These are phyloP conservation scores for Meira nashicola DNA, from an alignment of 1,284 basidiomycete genomes.

Conservation along the genomic window DNA sequence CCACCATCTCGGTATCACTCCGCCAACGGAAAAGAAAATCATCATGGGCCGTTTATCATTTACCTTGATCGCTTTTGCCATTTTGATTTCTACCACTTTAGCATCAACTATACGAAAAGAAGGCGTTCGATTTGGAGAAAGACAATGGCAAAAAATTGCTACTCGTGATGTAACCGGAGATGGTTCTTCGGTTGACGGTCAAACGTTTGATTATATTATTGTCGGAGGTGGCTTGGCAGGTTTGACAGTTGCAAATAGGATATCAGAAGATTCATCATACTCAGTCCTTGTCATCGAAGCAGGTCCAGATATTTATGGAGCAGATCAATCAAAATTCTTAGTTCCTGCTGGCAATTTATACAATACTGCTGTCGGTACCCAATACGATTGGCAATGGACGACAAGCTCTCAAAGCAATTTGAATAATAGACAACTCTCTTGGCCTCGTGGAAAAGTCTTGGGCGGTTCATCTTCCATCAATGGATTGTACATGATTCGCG, in stretches of 20 bases:
- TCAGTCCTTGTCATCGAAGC: constrained; percentile 57
- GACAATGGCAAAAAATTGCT: too few relatives aligned
- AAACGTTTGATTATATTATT: constrained; percentile 51
- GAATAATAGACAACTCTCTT: constrained; percentile 9
- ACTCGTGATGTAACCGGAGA: constrained; percentile 1
- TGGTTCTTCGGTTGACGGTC: not conserved
- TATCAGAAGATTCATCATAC: constrained; percentile 32
- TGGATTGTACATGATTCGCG: constrained; percentile 39
- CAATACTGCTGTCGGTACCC: constrained; percentile 25
- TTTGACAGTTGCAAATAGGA: constrained; percentile 35
- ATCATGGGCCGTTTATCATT: too few relatives aligned
- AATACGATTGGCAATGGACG: constrained; percentile 35
- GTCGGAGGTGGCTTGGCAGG: constrained; percentile 61
- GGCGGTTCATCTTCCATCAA: constrained; percentile 44
- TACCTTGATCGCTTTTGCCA: too few relatives aligned
- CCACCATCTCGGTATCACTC: too few relatives aligned
- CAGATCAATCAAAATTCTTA: constrained; percentile 21
- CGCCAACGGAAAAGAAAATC: too few relatives aligned
- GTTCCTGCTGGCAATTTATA: constrained; percentile 36
- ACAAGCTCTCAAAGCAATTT: constrained; percentile 26
- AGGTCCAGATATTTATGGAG: constrained; percentile 50
- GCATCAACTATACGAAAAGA: too few relatives aligned
- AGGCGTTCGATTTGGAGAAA: too few relatives aligned
- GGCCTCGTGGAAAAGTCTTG: constrained; percentile 28
- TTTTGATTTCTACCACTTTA: too few relatives aligned